Conservation (phyloP, 2,329 filamentous ascomycete species). For the Neofusicoccum kwambonambiense region DNA sequence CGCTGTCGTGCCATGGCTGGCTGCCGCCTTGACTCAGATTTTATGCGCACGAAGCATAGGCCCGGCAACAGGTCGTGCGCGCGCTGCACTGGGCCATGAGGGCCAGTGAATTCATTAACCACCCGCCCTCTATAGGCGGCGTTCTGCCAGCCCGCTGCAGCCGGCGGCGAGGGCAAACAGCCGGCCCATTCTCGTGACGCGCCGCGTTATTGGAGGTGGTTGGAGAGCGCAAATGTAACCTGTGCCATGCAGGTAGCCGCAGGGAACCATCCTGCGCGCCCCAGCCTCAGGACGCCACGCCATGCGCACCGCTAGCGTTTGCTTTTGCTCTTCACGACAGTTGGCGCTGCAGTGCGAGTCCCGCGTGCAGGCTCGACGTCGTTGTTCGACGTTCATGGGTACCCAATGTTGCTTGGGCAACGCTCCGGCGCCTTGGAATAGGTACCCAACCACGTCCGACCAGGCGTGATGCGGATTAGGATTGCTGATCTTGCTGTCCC, state of each 20-base stretch:
- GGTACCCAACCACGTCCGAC: conserved; percentile 8
- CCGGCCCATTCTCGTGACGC: conserved; percentile 10
- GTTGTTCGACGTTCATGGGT: background rate
- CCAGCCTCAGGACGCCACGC: conserved; percentile 10
- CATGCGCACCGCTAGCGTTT: background rate
- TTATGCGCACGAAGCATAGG: conserved; percentile 1
- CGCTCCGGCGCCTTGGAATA: conserved; percentile 8
- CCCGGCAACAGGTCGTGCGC: background rate
- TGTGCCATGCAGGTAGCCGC: conserved; percentile 10
- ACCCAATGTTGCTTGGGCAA: conserved; percentile 17
- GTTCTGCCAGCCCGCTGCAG: conserved; percentile 2
- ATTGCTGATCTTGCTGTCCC: conserved; percentile 12
- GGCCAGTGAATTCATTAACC: conserved; percentile 1
- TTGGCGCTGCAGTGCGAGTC: background rate
- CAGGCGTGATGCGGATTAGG: conserved; percentile 7
- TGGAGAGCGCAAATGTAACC: conserved; percentile 2
- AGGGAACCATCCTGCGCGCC: conserved; percentile 9
- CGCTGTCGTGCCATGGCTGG: conserved; percentile 14
- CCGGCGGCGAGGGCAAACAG: conserved; percentile 5
- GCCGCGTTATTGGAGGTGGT: background rate
- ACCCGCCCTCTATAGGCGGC: conserved; percentile 1
- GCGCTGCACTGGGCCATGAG: background rate
- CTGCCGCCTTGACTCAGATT: conserved; percentile 16
- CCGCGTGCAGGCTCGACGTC: background rate
- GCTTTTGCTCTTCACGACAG: background rate